phyloP scores from a whole-genome alignment of 2,329 filamentous ascomycete genomes.

The Alternaria ethzedia region DNA sequence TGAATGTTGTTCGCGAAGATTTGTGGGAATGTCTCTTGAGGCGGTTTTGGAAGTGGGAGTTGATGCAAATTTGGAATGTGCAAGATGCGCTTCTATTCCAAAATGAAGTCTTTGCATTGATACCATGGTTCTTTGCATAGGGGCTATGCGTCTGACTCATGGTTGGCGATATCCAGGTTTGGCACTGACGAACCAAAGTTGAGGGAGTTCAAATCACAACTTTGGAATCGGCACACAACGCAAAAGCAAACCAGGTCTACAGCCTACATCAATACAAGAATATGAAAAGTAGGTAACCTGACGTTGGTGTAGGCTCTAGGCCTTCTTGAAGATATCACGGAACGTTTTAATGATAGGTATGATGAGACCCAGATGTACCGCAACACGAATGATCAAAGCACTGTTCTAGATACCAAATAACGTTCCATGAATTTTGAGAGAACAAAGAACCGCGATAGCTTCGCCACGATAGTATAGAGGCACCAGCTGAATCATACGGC shows the following conservation, averaged over 20 bases:
- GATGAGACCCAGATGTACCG: background rate
- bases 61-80: too few species aligned
- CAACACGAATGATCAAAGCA: background rate
- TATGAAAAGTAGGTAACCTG: background rate
- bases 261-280: background rate
- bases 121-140: background rate
- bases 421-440: background rate
- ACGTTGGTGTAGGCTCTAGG: background rate
- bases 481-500: background rate
- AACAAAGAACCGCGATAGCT: background rate
- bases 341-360: background rate
- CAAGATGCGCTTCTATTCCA: background rate
- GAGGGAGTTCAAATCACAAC: background rate
- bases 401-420: background rate
- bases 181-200: background rate
- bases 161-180: background rate
- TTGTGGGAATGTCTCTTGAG: background rate
- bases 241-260: background rate
- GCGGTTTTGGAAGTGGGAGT: background rate
- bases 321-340: accelerated
- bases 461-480: too few species aligned
- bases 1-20: background rate
- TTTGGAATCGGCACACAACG: background rate
- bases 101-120: background rate
- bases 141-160: background rate